Evolutionary conservation across 129 eudicot species (phyloP), one percentile per base, ranked within the genome.

Genomic region (Deinandra increscens): DNA sequence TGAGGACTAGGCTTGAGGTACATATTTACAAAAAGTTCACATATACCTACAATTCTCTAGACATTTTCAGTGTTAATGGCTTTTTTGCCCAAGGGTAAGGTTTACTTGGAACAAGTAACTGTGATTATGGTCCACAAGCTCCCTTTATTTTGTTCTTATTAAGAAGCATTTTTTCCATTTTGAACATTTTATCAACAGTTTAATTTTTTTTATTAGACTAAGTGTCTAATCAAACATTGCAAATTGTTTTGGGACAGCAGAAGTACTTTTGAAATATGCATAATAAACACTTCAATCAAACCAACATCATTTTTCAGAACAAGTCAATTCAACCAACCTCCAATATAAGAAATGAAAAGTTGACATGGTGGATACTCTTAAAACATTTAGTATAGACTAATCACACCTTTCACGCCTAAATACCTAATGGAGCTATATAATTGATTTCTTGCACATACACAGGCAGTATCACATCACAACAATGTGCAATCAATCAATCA

Each of bases 291-390:
- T n/a, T n/a, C n/a, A n/a, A n/a, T n/a, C n/a, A 20, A 56, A 10
- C 62, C 36, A 22, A 26, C n/a, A 56, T 56, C 38, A 56, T 4
- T 56, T 56, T 56, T 23, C 62, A 12, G 17, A 11, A 36, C 37
- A 56, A 22, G 15, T 56, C 62, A 56, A 55, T 22, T 26, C 37
- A 9, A 56, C 62, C 62, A 56, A 31, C 63, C 63, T 23, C 64
- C 64, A 58, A 58, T 31, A 58, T 58, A 58, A 29, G 38, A 58
- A 31, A 60, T 33, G 12, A 14, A 11, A 33, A 60, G 43, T 60
- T 31, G 65, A 29, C 20, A 34, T 60, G 43, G 2, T 31, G 18
- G 64, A 4, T 54, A 41, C 64, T 58, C 41, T 9, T 5, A 31
- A 56, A 20, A 31, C 64, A 58, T 11, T 58, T 58, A 29, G 41